Conservation (phyloP, 1,139 yeast genomes). For the Sugiyamaella paludigena region DNA sequence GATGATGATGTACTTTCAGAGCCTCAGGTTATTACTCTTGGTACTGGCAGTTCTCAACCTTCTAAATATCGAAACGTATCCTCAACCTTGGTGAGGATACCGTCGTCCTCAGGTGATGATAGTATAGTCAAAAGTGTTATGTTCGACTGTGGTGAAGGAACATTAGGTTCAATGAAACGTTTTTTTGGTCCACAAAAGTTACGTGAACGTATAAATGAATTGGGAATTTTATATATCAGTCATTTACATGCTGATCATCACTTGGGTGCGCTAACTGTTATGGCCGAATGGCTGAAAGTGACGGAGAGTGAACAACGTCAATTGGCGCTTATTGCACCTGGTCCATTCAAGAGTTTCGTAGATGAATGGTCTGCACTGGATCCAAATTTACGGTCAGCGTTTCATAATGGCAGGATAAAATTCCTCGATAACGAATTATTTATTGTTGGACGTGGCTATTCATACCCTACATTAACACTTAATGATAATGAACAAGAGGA, state of each 20-base stretch:
- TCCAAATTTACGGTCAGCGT: conserved; percentile 26
- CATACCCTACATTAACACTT: neutral
- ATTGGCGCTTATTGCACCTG: conserved; percentile 67
- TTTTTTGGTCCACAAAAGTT: conserved; percentile 51
- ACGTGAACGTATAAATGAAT: conserved; percentile 50
- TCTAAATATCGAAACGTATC: conserved; percentile 81
- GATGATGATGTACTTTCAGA: conserved; percentile 10
- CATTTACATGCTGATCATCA: conserved; percentile 99
- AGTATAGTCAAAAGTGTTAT: conserved; percentile 35
- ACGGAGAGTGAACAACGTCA: conserved; percentile 31
- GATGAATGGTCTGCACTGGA: conserved; percentile 70
- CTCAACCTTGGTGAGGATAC: conserved; percentile 71
- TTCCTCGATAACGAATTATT: conserved; percentile 72
- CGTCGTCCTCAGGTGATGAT: conserved; percentile 34
- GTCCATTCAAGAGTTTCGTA: conserved; percentile 67
- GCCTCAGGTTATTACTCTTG: conserved; percentile 71
- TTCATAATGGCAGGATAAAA: conserved; percentile 46
- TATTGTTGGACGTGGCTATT: conserved; percentile 35
- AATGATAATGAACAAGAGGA: neutral
- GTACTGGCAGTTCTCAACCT: conserved; percentile 95
- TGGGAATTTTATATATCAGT: conserved; percentile 67
- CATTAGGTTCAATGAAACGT: conserved; percentile 70
- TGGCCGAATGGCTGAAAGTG: conserved; percentile 62
- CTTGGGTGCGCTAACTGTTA: conserved; percentile 70
- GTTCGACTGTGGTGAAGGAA: conserved; percentile 93